Evolutionary conservation across 2,329 filamentous ascomycete genomes (phyloP), one percentile per base, ranked within the genome.

Genomic region (Alternaria triticimaculans): DNA sequence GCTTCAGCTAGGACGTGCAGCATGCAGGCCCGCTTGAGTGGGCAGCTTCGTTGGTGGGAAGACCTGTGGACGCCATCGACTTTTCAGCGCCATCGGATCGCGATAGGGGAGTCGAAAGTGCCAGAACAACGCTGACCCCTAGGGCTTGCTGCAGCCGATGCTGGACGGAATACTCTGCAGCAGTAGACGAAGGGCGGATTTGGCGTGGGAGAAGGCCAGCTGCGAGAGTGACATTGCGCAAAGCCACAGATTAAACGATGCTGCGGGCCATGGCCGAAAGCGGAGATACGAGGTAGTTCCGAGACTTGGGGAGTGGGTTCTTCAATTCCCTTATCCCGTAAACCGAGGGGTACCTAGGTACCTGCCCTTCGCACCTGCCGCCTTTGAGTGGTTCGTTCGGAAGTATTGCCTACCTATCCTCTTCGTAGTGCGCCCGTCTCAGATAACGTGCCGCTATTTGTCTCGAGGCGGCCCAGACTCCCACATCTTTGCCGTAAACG

Each of bases 1-100:
- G 62, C 63, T 62, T 65, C 59, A 70, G 67, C 62, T 68, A 69
- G 62, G 69, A 58, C 70, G 65, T 63, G 69, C 72, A 72, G 70
- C 63, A 66, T 67, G 72, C 70, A 72, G 73, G 64, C 72, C 67
- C 70, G 69, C 72, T 72, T 72, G 66, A 64, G 60, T 72, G 65
- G 65, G 67, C 58, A 37, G 60, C 63, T 62, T 62, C 56, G 66
- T 63, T 69, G 66, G 68, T 68, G 65, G 64, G 62, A 53, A 53
- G 49, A 53, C 49, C 28, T 53, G 33, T 62, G 70, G 67, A 67
- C 41, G 65, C 71, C 72, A 72, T 70, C 68, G 71, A 48, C 46
- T 62, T 59, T 63, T 63, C 68, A 69, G 67, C 41, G 66, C 71
- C 72, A 72, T 70, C 67, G 71, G 72, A 64, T 70, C 69, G 63